Conservation (phyloP, 441 rosid genomes). For the Rhodomyrtus psidioides region DNA sequence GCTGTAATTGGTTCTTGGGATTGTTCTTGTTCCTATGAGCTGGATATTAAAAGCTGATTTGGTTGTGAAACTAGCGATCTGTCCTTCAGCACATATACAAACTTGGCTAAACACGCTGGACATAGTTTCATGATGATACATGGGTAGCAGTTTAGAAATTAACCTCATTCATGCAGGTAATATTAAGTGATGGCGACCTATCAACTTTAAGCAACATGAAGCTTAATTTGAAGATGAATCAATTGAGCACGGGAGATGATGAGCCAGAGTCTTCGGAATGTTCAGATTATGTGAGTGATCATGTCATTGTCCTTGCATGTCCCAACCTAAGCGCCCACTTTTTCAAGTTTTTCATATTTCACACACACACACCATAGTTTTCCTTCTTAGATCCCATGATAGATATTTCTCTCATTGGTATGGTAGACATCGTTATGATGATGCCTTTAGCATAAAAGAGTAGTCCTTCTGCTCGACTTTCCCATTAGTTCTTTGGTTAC, state of each 20-base stretch:
- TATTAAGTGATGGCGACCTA: constrained; percentile 63
- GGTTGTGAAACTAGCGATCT: neutral
- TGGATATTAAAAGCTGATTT: neutral
- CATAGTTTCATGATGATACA: neutral
- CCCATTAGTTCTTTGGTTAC: neutral
- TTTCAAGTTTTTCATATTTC: neutral
- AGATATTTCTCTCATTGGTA: neutral
- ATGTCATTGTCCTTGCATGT: neutral
- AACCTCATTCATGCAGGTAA: constrained; percentile 29
- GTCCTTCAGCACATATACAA: neutral
- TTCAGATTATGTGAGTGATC: constrained; percentile 31
- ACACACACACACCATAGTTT: neutral
- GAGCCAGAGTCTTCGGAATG: constrained; percentile 12
- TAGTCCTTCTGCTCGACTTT: neutral
- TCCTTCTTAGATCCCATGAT: neutral
- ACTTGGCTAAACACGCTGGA: neutral
- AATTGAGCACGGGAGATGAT: constrained; percentile 17
- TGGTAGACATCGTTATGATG: neutral
- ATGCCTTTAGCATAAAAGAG: neutral
- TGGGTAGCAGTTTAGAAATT: neutral
- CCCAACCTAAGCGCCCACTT: neutral
- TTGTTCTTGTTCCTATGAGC: neutral
- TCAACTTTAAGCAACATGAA: constrained; percentile 75
- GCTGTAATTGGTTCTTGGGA: neutral
- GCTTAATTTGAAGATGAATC: constrained; percentile 53